Base-by-base conservation (phyloP, 768 basidiomycete species). In the Solioccasus polychromus region DNA sequence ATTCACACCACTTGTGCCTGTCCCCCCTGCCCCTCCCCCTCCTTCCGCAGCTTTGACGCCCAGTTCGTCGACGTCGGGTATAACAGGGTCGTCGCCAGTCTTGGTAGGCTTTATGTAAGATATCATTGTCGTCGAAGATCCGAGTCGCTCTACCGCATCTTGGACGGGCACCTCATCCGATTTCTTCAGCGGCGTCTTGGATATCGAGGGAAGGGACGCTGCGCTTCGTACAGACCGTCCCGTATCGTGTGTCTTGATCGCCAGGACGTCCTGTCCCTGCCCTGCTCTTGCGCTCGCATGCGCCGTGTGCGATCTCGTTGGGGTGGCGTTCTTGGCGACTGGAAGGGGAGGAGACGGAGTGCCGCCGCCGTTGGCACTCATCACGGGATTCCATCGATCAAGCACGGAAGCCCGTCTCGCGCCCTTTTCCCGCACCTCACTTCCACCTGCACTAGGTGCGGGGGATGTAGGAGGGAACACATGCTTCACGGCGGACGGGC, bases 101-200 rank as follows among this genome's bases (percentile, higher is more conserved):
- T 74, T 75, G 42, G 60, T 56, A 12, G 77, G 69, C 35, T 75
- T 76, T 48, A 81, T 75, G 59, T 74, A 82, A 18, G 87, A 77
- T 47, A 88, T 76, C 72, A 86, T 72, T 11, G 87, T 90, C n/a
- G 79, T 81, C 1, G 85, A 81, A 35, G 88, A 89, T 39, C 88
- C 88, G 23, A 85, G 68, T 8, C 73, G 76, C 62, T 62, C 67
- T 45, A 64, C 46, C 30, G 52, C 47, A 30, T 50, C 59, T 42
- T 67, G 64, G 15, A 12, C 31, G 10, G 60, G 50, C 32, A 61
- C 39, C 32, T 31, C 42, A 11, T 59, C 58, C 17, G 44, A 50
- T 50, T 48, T 64, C 52, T 50, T 59, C 15, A 49, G 47, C 20
- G 68, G 62, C 30, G 51, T 64, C 59, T 52, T 67, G 23, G 64